phyloP scores from a whole-genome alignment of 1,284 basidiomycete genomes.

The Golubevia pallescens region DNA sequence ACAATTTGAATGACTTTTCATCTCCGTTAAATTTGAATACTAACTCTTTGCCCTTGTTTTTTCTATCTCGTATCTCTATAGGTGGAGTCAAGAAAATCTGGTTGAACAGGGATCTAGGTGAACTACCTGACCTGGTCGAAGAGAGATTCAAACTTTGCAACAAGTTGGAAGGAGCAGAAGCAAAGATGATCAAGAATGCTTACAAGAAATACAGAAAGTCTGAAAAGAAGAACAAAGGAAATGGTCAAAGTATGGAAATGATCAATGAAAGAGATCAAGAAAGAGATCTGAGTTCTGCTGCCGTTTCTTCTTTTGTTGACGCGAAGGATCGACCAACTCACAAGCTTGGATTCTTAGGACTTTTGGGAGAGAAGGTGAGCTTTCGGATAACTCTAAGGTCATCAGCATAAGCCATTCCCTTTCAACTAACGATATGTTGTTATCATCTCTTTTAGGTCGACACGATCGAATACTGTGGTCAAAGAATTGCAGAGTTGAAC shows the following conservation, averaged over 20 bases:
- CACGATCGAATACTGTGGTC: slow-evolving; percentile 80
- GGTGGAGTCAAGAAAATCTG: slow-evolving; percentile 55
- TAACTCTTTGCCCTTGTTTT: too few relatives aligned
- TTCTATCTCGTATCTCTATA: too few relatives aligned
- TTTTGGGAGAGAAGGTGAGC: slow-evolving; percentile 77
- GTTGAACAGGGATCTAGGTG: slow-evolving; percentile 73
- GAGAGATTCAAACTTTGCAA: slow-evolving; percentile 76
- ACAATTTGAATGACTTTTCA: too few relatives aligned
- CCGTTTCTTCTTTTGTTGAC: slow-evolving; percentile 48
- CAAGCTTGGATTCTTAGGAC: slow-evolving; percentile 72
- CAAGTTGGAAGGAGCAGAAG: slow-evolving; percentile 86
- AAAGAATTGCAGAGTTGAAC: slow-evolving; percentile 70
- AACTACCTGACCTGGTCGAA: slow-evolving; percentile 81
- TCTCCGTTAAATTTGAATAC: too few relatives aligned
- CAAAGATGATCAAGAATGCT: slow-evolving; percentile 75
- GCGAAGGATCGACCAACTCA: slow-evolving; percentile 74
- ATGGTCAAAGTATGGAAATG: too few relatives aligned
- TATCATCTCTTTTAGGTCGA: slow-evolving; percentile 68
- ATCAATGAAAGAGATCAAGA: too few relatives aligned
- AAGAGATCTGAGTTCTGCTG: too few relatives aligned
- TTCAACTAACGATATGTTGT: too few relatives aligned
- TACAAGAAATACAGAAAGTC: slow-evolving; percentile 68
- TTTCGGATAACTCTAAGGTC: too few relatives aligned
- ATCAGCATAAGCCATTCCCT: too few relatives aligned
- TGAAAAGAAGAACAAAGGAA: slow-evolving; percentile 30